These are phyloP conservation scores for Nicotiana noctiflora DNA, from an alignment of 257 asterid species.

Conservation along the genomic window DNA sequence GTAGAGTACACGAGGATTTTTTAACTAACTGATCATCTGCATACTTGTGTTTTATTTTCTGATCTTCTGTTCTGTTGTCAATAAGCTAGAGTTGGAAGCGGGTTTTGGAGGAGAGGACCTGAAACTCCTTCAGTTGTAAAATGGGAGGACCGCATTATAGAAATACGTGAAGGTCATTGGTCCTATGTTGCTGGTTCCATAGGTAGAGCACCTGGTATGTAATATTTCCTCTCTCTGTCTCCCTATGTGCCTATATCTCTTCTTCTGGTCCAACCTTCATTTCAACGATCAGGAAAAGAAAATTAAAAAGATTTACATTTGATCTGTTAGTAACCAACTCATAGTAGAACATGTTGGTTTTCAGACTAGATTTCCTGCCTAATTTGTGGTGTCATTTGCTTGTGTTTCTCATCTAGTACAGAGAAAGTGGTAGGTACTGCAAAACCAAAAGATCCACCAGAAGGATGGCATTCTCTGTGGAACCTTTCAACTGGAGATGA, in stretches of 20 bases:
- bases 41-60: neutral
- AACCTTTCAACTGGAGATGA: constrained; percentile 65
- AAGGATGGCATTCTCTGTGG: constrained; percentile 75
- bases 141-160: constrained; percentile 75
- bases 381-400: constrained; percentile 14
- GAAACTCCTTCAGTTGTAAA: constrained; percentile 71
- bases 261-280: neutral
- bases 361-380: constrained; percentile 1
- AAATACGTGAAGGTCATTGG: constrained; percentile 84
- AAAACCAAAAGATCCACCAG: constrained; percentile 64
- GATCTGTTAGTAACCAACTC: neutral
- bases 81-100: constrained; percentile 60
- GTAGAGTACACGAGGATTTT: constrained; percentile 20
- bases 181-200: constrained; percentile 77
- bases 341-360: neutral
- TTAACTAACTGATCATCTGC: neutral
- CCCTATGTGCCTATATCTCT: neutral
- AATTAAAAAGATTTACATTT: neutral
- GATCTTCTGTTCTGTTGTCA: constrained; percentile 2
- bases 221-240: neutral
- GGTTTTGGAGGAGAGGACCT: constrained; percentile 89
- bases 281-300: neutral
- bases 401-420: constrained; percentile 59
- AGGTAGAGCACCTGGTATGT: constrained; percentile 83
- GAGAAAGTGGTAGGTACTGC: constrained; percentile 90